Evolutionary conservation across 345 rosid species (phyloP), one percentile per base, ranked within the genome.

Genomic region (Aegle marmelos): DNA sequence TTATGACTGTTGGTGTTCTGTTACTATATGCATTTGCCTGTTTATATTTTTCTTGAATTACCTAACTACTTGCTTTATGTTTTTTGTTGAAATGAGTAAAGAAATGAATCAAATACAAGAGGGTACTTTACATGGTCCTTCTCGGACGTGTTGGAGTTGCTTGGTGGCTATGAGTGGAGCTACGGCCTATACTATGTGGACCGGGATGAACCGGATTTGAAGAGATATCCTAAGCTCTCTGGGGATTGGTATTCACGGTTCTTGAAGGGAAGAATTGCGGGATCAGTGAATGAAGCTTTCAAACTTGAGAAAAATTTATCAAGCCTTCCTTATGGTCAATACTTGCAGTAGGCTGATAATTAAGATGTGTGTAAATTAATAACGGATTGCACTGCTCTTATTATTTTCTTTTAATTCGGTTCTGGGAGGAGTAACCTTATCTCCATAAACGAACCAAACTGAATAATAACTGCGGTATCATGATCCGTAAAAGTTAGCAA

Each of bases 61-160:
- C n/a, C 53, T 71, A n/a, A 22, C 19, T 72, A n/a, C 14, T 6
- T 50, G 0, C 56, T 17, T 50, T 14, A 37, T 36, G 14, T 14
- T n/a, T 13, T 0, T 9, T 28, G 33, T 56, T 19, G 11, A 45
- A 27, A n/a, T 68, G 24, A 59, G 36, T 30, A 4, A 70, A 85
- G 91, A 82, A 85, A 81, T 76, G 91, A 87, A 79, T 76, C 88
- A n/a, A 72, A 88, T 76, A 82, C 81, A 7, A 86, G 87, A 83
- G 92, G 89, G 2, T 89, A 89, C 71, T 84, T 89, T 31, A 41
- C 79, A 24, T 86, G 92, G 92, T 83, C 91, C 5, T 79, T 87
- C 68, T 34, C 87, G 68, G 92, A 86, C 76, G 33, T 85, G 60
- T 79, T 68, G 9, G 90, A 89, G 76, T 7, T 88, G 64, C 54